phyloP scores from a whole-genome alignment of 2,329 filamentous ascomycete species.

The Alternaria sp. region DNA sequence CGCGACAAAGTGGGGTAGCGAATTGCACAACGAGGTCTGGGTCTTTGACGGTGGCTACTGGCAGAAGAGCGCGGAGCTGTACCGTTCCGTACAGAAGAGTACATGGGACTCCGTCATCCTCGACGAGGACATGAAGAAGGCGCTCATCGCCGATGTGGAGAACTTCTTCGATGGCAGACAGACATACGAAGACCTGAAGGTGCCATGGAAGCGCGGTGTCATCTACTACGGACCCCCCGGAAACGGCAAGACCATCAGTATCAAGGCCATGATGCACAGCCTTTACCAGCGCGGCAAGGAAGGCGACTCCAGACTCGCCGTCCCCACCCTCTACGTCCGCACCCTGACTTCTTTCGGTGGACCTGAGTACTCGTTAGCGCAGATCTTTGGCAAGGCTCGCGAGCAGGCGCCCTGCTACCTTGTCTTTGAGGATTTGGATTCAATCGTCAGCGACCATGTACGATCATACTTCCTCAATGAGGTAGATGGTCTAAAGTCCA shows the following conservation, averaged over 20 bases:
- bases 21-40: slow-evolving; percentile 69
- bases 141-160: slow-evolving; percentile 67
- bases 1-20: slow-evolving; percentile 60
- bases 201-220: slow-evolving; percentile 74
- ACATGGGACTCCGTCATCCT: slow-evolving; percentile 73
- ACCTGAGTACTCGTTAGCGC: slow-evolving; percentile 58
- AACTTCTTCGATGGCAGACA: slow-evolving; percentile 67
- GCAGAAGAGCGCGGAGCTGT: slow-evolving; percentile 68
- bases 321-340: slow-evolving; percentile 65
- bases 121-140: slow-evolving; percentile 67
- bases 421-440: slow-evolving; percentile 75
- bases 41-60: slow-evolving; percentile 70
- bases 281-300: slow-evolving; percentile 59
- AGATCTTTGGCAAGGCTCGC: slow-evolving; percentile 60
- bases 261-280: slow-evolving; percentile 73
- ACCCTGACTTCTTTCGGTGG: slow-evolving; percentile 54
- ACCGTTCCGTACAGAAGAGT: slow-evolving; percentile 53
- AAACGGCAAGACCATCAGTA: slow-evolving; percentile 72
- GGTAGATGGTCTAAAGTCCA: slow-evolving; percentile 71
- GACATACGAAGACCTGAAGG: slow-evolving; percentile 65
- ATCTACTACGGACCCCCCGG: slow-evolving; percentile 71
- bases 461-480: slow-evolving; percentile 76
- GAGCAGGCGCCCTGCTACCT: slow-evolving; percentile 71
- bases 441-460: slow-evolving; percentile 65
- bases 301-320: slow-evolving; percentile 44